These are phyloP conservation scores for Leccinum uliginosum DNA, from an alignment of 768 basidiomycete genomes.

Conservation along the genomic window DNA sequence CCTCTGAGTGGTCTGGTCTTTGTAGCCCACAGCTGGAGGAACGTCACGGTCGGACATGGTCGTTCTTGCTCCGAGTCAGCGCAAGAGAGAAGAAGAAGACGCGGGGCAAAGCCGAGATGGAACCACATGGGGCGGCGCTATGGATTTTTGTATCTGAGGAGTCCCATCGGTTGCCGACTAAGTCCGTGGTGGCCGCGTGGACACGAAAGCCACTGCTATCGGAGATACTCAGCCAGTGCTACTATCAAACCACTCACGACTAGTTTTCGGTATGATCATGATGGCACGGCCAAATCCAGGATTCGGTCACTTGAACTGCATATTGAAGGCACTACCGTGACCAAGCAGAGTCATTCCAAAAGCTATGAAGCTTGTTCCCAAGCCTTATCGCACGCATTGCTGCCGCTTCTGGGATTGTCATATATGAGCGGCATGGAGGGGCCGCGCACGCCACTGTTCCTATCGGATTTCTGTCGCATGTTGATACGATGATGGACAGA, in stretches of 20 bases:
- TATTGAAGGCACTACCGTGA: not conserved
- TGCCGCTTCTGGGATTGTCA: not conserved
- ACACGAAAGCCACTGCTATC: not conserved
- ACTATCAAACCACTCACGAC: not conserved
- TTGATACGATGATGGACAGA: not conserved
- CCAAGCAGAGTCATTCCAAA: not conserved
- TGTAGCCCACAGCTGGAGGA: not conserved
- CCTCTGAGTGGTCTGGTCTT: slow-evolving; percentile 17
- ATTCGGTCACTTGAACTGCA: not conserved
- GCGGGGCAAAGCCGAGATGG: slow-evolving; percentile 1
- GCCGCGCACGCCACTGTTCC: not conserved
- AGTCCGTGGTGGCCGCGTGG: slow-evolving; percentile 1
- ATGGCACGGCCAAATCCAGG: not conserved
- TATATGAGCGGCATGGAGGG: not conserved
- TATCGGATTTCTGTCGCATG: not conserved
- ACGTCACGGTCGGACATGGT: slow-evolving; percentile 18
- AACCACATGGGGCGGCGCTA: not conserved
- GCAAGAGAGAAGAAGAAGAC: not conserved
- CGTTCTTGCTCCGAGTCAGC: not conserved
- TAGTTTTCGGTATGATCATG: not conserved
- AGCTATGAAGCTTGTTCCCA: not conserved
- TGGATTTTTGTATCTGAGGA: not conserved
- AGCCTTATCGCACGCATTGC: not conserved
- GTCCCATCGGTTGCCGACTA: not conserved
- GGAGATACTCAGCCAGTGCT: not conserved